These are phyloP conservation scores for Limnomonas spitsbergensis DNA, from an alignment of 139 green algal genomes.

Conservation along the genomic window DNA sequence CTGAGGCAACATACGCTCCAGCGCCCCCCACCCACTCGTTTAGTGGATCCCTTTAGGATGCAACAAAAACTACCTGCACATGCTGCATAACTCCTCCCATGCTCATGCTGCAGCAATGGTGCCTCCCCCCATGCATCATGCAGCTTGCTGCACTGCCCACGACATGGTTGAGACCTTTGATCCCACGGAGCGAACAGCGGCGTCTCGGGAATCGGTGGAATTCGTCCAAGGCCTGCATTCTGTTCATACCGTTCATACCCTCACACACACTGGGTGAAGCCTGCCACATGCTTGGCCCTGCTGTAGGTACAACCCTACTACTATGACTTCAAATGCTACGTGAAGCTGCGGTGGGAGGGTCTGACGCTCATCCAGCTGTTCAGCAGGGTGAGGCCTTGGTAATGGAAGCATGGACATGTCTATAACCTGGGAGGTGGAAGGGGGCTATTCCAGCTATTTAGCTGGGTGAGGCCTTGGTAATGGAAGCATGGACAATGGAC, in stretches of 20 bases:
- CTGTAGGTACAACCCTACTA: constrained; percentile 76
- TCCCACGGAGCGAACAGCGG: background rate
- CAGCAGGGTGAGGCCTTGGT: constrained; percentile 26
- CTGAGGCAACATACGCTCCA: no score
- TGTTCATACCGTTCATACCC: no score
- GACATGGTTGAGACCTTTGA: background rate
- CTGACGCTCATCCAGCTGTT: constrained; percentile 72
- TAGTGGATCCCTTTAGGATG: no score
- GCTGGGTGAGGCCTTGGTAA: background rate
- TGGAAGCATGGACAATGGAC: background rate
- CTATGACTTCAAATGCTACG: constrained; percentile 79
- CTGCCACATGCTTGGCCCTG: background rate
- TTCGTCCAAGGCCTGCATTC: background rate
- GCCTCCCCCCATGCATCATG: no score
- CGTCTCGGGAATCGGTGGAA: no score
- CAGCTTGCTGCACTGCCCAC: background rate
- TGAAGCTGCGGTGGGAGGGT: constrained; percentile 69
- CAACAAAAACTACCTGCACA: background rate
- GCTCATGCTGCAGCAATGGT: no score
- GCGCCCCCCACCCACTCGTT: no score
- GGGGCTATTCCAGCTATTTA: background rate
- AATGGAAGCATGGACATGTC: background rate
- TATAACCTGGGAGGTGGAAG: background rate
- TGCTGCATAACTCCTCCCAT: background rate
- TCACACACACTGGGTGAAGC: background rate